Evolutionary conservation across 2,329 filamentous ascomycete species (phyloP).

Genomic region (Exophiala mesophila): DNA sequence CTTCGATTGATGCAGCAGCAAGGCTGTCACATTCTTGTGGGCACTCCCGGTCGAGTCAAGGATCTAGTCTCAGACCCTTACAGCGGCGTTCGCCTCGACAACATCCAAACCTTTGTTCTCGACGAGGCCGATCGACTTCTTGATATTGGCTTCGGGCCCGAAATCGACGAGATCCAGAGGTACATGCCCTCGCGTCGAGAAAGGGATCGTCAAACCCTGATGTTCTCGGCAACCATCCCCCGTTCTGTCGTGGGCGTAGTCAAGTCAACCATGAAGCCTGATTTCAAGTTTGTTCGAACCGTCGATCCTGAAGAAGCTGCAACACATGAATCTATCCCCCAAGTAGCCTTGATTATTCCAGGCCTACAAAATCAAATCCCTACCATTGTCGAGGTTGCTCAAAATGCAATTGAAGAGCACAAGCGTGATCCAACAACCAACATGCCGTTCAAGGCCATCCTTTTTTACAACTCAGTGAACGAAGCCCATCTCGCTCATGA

Average conservation of each 20-base stretch:
- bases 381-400: slow-evolving; percentile 68
- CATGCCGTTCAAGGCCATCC: slow-evolving; percentile 86
- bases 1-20: slow-evolving; percentile 62
- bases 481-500: slow-evolving; percentile 60
- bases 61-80: slow-evolving; percentile 43
- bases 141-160: slow-evolving; percentile 55
- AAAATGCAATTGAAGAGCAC: slow-evolving; percentile 46
- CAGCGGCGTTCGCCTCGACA: slow-evolving; percentile 40
- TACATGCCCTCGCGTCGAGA: slow-evolving; percentile 49
- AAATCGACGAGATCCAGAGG: slow-evolving; percentile 48
- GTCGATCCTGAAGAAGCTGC: slow-evolving; percentile 74
- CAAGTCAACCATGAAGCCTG: slow-evolving; percentile 67
- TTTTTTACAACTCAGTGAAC: slow-evolving; percentile 84
- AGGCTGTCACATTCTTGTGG: slow-evolving; percentile 41
- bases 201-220: slow-evolving; percentile 73
- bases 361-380: slow-evolving; percentile 74
- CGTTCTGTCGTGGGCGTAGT: slow-evolving; percentile 76
- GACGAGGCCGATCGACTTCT: slow-evolving; percentile 64
- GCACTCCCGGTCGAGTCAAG: slow-evolving; percentile 45
- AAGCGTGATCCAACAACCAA: slow-evolving; percentile 32
- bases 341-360: slow-evolving; percentile 63
- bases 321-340: slow-evolving; percentile 78
- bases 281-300: slow-evolving; percentile 89
- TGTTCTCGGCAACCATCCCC: slow-evolving; percentile 93
- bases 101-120: slow-evolving; percentile 47